phyloP scores from a whole-genome alignment of 2,329 filamentous ascomycete species.

The Sclerotinia subarctica region DNA sequence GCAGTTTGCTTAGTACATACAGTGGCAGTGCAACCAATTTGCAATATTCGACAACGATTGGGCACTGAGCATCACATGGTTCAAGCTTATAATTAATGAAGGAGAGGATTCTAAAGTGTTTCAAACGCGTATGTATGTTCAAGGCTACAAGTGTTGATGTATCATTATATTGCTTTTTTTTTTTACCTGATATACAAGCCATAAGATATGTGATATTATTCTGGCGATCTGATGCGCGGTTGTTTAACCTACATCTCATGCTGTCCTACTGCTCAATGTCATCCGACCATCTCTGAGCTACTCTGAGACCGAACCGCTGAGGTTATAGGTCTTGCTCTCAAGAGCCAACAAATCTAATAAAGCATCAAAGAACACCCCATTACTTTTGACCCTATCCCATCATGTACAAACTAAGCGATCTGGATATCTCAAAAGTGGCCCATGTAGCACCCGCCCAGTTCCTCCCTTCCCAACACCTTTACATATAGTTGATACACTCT shows the following conservation, averaged over 20 bases:
- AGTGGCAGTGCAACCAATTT: background rate
- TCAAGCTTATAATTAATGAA: background rate
- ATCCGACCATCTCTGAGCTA: slow-evolving; percentile 15
- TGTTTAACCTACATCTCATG: slow-evolving; percentile 36
- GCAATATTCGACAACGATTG: background rate
- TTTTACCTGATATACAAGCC: slow-evolving; percentile 11
- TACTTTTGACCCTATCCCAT: slow-evolving; percentile 34
- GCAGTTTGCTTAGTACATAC: background rate
- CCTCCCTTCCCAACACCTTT: slow-evolving; percentile 30
- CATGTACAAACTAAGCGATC: slow-evolving; percentile 33
- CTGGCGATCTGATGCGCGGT: slow-evolving; percentile 24
- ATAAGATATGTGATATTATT: slow-evolving; percentile 23
- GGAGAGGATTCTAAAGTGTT: background rate
- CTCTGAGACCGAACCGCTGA: slow-evolving; percentile 22
- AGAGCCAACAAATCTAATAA: slow-evolving; percentile 37
- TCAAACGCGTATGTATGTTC: too few relatives aligned
- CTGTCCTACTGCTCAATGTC: slow-evolving; percentile 26
- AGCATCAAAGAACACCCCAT: slow-evolving; percentile 29
- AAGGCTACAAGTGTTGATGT: background rate
- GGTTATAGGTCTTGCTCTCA: slow-evolving; percentile 30
- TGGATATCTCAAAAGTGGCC: slow-evolving; percentile 23
- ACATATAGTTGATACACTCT: slow-evolving; percentile 36
- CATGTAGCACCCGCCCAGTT: slow-evolving; percentile 23
- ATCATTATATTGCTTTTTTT: background rate
- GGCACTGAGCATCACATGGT: background rate